phyloP scores from a whole-genome alignment of 2,329 filamentous ascomycete genomes.

The Cytospora mali region DNA sequence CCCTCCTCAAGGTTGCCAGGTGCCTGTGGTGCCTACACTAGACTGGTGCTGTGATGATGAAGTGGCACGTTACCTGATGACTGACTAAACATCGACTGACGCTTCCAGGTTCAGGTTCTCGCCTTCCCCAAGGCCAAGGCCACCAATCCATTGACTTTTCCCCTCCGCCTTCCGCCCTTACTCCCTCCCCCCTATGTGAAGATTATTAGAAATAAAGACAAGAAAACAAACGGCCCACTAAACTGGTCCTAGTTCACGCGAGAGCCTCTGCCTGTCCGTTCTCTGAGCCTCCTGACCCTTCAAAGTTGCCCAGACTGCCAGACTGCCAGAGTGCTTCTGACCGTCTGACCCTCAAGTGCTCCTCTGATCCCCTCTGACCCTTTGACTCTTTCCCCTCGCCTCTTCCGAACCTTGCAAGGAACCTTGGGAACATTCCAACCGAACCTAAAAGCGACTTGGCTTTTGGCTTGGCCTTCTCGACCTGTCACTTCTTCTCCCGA shows the following conservation, averaged over 20 bases:
- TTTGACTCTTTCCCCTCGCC: not conserved
- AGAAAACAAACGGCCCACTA: not conserved
- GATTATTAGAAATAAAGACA: too few species aligned
- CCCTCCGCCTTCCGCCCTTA: not conserved
- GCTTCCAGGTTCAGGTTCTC: not conserved
- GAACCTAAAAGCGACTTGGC: not conserved
- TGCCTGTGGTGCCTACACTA: too few species aligned
- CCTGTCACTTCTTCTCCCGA: not conserved
- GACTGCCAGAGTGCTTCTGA: too few species aligned
- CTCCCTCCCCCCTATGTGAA: not conserved
- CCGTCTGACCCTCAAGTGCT: not conserved
- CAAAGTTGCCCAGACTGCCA: too few species aligned
- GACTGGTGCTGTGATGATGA: not conserved
- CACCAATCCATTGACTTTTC: too few species aligned
- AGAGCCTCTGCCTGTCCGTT: not conserved
- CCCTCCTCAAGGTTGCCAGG: too few species aligned
- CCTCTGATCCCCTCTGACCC: not conserved
- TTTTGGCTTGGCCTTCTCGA: not conserved
- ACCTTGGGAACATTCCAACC: not conserved
- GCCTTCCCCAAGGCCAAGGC: not conserved
- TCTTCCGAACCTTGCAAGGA: not conserved
- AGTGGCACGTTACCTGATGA: not conserved
- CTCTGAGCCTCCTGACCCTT: not conserved
- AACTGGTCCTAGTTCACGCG: not conserved
- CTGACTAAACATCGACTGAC: constrained; percentile 1